Conservation (phyloP, 345 rosid species). For the Bruguiera sexangula region DNA sequence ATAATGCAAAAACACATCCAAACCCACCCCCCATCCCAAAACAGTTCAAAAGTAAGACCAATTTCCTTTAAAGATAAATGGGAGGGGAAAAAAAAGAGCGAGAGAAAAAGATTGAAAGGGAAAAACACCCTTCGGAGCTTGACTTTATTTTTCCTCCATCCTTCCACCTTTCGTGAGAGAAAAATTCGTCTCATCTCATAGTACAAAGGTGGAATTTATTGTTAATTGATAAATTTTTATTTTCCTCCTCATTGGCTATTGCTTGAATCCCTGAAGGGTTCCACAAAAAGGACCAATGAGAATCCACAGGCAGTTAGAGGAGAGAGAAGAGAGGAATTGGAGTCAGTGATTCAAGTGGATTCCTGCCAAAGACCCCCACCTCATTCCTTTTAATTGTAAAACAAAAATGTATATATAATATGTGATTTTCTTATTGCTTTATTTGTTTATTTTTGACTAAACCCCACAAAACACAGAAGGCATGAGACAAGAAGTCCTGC, state of each 20-base stretch:
- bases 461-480: slow-evolving; percentile 26
- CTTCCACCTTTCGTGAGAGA: slow-evolving; percentile 16
- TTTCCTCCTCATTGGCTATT: slow-evolving; percentile 18
- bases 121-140: slow-evolving; percentile 8
- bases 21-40: neutral
- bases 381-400: slow-evolving; percentile 5
- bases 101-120: neutral
- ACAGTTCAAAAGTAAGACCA: no score
- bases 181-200: slow-evolving; percentile 25
- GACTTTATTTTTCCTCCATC: neutral
- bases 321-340: slow-evolving; percentile 58
- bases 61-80: no score
- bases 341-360: slow-evolving; percentile 71
- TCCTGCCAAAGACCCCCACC: slow-evolving; percentile 56
- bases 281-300: slow-evolving; percentile 57
- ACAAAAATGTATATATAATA: neutral
- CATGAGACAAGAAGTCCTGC: slow-evolving; percentile 36
- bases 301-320: slow-evolving; percentile 77
- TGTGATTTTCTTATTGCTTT: slow-evolving; percentile 7
- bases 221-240: slow-evolving; percentile 10
- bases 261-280: slow-evolving; percentile 37
- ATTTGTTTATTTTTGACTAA: slow-evolving; percentile 16
- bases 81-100: no score
- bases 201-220: slow-evolving; percentile 24
- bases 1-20: neutral